phyloP scores from a whole-genome alignment of 2,329 filamentous ascomycete species.

The Periconia sp. region DNA sequence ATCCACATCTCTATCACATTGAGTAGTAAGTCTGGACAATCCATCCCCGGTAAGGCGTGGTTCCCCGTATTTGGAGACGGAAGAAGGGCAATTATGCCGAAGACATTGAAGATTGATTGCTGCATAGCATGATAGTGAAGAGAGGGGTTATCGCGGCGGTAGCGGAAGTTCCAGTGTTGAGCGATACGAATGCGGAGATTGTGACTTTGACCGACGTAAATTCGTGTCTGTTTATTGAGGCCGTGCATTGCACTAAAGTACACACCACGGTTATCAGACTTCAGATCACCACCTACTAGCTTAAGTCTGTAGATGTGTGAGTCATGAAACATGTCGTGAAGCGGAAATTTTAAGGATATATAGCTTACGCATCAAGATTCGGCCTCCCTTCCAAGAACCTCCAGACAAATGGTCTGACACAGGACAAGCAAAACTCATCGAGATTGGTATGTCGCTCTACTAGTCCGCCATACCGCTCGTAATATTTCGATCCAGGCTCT shows the following conservation, averaged over 20 bases:
- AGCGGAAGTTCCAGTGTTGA: conserved; percentile 39
- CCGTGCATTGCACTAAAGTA: conserved; percentile 31
- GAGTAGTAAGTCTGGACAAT: conserved; percentile 25
- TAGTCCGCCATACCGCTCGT: conserved; percentile 23
- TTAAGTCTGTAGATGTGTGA: conserved; percentile 14
- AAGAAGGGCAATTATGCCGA: conserved; percentile 24
- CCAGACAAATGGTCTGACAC: conserved; percentile 27
- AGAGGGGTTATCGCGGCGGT: conserved; percentile 35
- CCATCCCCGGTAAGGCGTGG: conserved; percentile 24
- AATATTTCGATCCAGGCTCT: conserved; percentile 15
- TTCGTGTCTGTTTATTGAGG: conserved; percentile 23
- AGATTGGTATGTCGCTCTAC: conserved; percentile 20
- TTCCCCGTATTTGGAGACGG: conserved; percentile 13
- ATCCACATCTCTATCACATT: conserved; percentile 43
- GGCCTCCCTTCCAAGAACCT: conserved; percentile 19
- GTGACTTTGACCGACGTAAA: conserved; percentile 37
- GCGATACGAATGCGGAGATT: conserved; percentile 26
- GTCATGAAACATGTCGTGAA: neutral
- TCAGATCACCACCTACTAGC: conserved; percentile 24
- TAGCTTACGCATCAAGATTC: conserved; percentile 19
- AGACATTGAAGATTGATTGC: conserved; percentile 28
- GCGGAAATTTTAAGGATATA: neutral
- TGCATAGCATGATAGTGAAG: conserved; percentile 39
- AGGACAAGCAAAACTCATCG: conserved; percentile 18
- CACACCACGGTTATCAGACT: conserved; percentile 22